Evolutionary conservation across 1,284 basidiomycete species (phyloP).

Genomic region (Pseudozyma tsukubaensis): DNA sequence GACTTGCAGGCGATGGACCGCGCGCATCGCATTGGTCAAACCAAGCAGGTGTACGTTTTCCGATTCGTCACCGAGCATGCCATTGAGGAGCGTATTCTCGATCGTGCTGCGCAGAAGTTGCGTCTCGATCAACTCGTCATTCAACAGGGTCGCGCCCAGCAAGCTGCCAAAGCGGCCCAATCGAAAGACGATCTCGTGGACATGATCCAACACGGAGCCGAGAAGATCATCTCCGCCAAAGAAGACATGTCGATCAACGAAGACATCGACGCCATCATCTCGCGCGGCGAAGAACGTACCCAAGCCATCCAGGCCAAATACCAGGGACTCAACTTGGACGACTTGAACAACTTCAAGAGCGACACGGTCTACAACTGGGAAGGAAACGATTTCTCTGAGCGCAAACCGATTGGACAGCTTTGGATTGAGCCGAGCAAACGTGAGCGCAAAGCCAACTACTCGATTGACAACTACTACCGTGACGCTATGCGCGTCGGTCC

Average conservation of each 20-base stretch:
- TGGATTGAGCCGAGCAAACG: constrained; percentile 93
- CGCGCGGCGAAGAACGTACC: constrained; percentile 82
- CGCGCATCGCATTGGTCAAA: constrained; percentile 97
- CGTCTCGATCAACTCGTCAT: constrained; percentile 96
- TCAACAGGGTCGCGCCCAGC: constrained; percentile 84
- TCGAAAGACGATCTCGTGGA: constrained; percentile 97
- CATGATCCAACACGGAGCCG: constrained; percentile 98
- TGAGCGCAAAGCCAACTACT: constrained; percentile 93
- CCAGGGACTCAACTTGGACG: constrained; percentile 90
- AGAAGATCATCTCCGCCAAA: constrained; percentile 88
- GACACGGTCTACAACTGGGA: constrained; percentile 88
- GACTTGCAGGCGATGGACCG: constrained; percentile 99
- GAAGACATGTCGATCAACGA: constrained; percentile 79
- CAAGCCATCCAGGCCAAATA: constrained; percentile 91
- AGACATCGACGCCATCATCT: constrained; percentile 93
- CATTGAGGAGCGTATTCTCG: constrained; percentile 96
- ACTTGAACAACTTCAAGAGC: constrained; percentile 95
- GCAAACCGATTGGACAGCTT: constrained; percentile 74
- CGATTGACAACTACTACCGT: constrained; percentile 81
- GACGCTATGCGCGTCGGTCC: constrained; percentile 83
- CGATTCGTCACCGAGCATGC: constrained; percentile 95
- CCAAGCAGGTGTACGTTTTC: constrained; percentile 98
- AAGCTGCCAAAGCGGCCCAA: constrained; percentile 76
- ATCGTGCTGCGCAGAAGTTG: constrained; percentile 94
- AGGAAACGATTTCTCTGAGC: constrained; percentile 83